Evolutionary conservation across 2,329 filamentous ascomycete species (phyloP), one percentile per base, ranked within the genome.

Genomic region (Tolypocladium tropicale): DNA sequence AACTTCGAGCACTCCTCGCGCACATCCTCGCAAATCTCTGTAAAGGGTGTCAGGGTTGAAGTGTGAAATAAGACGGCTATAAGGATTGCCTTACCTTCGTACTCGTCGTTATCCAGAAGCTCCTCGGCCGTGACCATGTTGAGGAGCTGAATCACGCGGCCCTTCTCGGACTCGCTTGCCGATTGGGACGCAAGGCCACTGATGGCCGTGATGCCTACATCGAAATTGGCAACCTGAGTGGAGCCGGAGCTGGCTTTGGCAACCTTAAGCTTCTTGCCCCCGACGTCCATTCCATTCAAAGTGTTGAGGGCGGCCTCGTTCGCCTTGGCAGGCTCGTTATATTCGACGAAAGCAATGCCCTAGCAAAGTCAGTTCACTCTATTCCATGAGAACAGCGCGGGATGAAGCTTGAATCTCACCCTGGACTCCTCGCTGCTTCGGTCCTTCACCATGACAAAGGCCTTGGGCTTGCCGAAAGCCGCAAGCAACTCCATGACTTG

Each of bases 41-140:
- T 54, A 23, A 14, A 55, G 7, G 4, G 18, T 18, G 34, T 60
- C 49, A 61, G 58, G 50, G n/a, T 11, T 49, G 21, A 6, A 39
- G 4, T 16, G 43, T 16, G 43, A 28, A 28, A 9, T 7, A 33
- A 12, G n/a, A 6, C 6, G 6, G 28, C 9, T 5, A 6, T 25
- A 12, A 16, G 21, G 34, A 16, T 43, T 21, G 11, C 64, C 77
- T 67, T 79, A 92, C 93, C 93, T 74, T 96, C 89, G 67, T 96
- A 97, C 67, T 99, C 94, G 37, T 97, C 92, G 53, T 85, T 86
- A 68, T 97, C 92, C 73, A 96, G 84, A 28, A 99, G 77, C 73
- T 99, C 94, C 65, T 99, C 94, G 0, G 91, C 81, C 0, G 94
- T 99, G 37, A 99, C 93, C 94, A 99, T 99, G 76, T 99, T 99